phyloP scores from a whole-genome alignment of 495 filamentous ascomycete species.

The Corynascus novoguineensis region DNA sequence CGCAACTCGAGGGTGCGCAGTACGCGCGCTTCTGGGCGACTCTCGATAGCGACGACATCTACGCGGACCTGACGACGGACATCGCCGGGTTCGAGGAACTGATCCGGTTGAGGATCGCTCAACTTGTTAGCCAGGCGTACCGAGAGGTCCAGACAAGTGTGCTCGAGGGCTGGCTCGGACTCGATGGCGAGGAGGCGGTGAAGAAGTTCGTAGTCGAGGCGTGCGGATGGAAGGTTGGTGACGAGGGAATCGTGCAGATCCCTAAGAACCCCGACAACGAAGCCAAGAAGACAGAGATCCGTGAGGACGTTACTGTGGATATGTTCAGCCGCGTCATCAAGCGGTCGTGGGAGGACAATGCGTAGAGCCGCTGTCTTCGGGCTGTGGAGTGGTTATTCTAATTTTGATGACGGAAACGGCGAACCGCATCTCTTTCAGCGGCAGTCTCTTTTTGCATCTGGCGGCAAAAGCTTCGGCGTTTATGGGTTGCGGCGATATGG shows the following conservation, averaged over 20 bases:
- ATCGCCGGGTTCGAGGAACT: slow-evolving; percentile 95
- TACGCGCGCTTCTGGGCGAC: slow-evolving; percentile 92
- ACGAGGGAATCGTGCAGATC: slow-evolving; percentile 51
- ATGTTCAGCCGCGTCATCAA: slow-evolving; percentile 77
- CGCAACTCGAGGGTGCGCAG: slow-evolving; percentile 75
- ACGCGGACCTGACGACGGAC: slow-evolving; percentile 91
- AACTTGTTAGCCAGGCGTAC: slow-evolving; percentile 81
- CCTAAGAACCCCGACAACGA: slow-evolving; percentile 97
- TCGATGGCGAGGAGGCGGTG: slow-evolving; percentile 65
- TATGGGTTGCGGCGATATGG: slow-evolving; percentile 24
- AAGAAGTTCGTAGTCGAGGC: slow-evolving; percentile 76
- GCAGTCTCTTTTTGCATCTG: slow-evolving; percentile 16
- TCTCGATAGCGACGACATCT: slow-evolving; percentile 88
- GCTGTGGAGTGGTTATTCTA: slow-evolving; percentile 3
- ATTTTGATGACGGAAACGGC: slow-evolving; percentile 8
- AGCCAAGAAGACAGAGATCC: slow-evolving; percentile 90
- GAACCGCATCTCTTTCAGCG: slow-evolving; percentile 11
- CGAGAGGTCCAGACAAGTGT: slow-evolving; percentile 71
- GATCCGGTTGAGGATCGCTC: slow-evolving; percentile 85
- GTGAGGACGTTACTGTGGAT: slow-evolving; percentile 94
- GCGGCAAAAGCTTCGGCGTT: slow-evolving; percentile 33
- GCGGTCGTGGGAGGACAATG: slow-evolving; percentile 85
- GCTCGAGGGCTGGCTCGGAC: slow-evolving; percentile 82
- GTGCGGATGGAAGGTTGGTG: slow-evolving; percentile 77
- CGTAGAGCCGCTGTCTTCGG: slow-evolving; percentile 36